Conservation (phyloP, 345 rosid genomes). For the Balakata baccata region DNA sequence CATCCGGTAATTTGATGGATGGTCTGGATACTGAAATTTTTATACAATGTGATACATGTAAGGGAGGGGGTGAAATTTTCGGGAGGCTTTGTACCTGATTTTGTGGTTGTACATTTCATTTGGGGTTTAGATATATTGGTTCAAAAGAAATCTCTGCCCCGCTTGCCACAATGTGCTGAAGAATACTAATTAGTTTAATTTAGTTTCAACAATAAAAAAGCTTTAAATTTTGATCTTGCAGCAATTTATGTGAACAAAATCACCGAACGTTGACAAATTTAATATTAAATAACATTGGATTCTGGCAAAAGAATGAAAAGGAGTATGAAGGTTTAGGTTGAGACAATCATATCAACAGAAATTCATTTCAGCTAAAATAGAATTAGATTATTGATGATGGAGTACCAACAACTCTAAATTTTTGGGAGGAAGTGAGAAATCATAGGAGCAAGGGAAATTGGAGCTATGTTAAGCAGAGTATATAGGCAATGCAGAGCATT, state of each 20-base stretch:
- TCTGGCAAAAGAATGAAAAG: not conserved
- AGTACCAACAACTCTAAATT: not conserved
- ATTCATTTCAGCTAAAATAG: not conserved
- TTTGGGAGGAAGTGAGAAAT: not conserved
- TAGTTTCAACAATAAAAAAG: not conserved
- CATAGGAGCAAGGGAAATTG: not conserved
- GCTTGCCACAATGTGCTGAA: no score
- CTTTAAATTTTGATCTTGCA: not conserved
- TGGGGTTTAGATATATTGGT: no score
- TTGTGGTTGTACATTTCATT: no score
- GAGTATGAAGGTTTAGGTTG: not conserved
- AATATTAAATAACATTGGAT: not conserved
- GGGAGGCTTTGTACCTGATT: no score
- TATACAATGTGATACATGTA: no score
- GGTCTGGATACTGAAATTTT: no score
- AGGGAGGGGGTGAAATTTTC: no score
- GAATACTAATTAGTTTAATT: not conserved
- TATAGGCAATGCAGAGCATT: not conserved
- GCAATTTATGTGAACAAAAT: not conserved
- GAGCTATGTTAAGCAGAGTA: not conserved
- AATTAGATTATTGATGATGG: not conserved
- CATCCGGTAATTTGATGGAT: no score
- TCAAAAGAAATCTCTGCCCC: no score
- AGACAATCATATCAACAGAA: not conserved
- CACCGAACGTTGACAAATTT: not conserved